phyloP scores from a whole-genome alignment of 2,329 filamentous ascomycete species.

The Remersonia thermophila region DNA sequence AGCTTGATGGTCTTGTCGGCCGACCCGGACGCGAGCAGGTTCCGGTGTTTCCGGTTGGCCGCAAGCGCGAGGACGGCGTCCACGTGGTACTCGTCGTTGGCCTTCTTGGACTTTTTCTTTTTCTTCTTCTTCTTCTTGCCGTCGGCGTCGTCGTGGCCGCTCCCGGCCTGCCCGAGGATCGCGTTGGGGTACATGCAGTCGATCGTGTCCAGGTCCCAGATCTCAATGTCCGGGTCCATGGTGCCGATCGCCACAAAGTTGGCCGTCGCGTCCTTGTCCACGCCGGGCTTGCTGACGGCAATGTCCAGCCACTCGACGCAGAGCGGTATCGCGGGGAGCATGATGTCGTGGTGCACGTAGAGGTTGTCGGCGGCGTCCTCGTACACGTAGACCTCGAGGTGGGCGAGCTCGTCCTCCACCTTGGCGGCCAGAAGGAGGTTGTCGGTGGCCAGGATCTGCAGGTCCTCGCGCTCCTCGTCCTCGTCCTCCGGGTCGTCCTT shows the following conservation, averaged over 20 bases:
- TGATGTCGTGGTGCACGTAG: slow-evolving; percentile 98
- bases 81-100: slow-evolving; percentile 85
- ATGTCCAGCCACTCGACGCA: slow-evolving; percentile 93
- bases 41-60: slow-evolving; percentile 85
- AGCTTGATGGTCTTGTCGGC: slow-evolving; percentile 96
- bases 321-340: slow-evolving; percentile 92
- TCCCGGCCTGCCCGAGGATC: slow-evolving; percentile 68
- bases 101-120: slow-evolving; percentile 79
- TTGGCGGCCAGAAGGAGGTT: slow-evolving; percentile 87
- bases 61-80: slow-evolving; percentile 86
- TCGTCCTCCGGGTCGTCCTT: slow-evolving; percentile 52
- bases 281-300: slow-evolving; percentile 60
- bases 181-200: slow-evolving; percentile 98
- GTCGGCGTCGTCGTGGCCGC: slow-evolving; percentile 35
- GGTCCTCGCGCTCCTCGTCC: slow-evolving; percentile 79
- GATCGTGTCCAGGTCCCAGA: slow-evolving; percentile 93
- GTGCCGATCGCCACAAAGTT: slow-evolving; percentile 95
- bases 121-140: slow-evolving; percentile 59
- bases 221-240: slow-evolving; percentile 96
- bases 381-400: slow-evolving; percentile 94
- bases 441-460: slow-evolving; percentile 85
- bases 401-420: slow-evolving; percentile 92
- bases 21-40: slow-evolving; percentile 85
- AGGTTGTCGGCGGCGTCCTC: slow-evolving; percentile 92
- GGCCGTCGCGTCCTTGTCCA: slow-evolving; percentile 53